Evolutionary conservation across 441 rosid species (phyloP).

Genomic region (Corymbia citriodora): DNA sequence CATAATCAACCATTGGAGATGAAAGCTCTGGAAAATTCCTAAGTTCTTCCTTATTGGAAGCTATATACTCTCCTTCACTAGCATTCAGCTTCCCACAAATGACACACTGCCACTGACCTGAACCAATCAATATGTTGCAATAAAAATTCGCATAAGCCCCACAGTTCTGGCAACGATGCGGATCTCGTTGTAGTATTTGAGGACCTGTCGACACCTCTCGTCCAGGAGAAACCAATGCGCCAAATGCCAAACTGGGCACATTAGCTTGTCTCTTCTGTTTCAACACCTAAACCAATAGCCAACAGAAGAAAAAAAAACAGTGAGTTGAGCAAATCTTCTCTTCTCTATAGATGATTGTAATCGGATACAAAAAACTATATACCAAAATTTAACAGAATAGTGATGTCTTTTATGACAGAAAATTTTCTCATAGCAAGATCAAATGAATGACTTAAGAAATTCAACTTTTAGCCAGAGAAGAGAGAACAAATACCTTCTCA

Average conservation of each 20-base stretch:
- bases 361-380: neutral
- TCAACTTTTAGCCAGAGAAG: conserved; percentile 1
- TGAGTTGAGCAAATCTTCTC: neutral
- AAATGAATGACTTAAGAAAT: neutral
- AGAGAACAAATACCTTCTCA: conserved; percentile 49
- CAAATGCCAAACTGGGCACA: conserved; percentile 87
- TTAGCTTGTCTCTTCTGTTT: conserved; percentile 89
- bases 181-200: conserved; percentile 72
- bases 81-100: conserved; percentile 67
- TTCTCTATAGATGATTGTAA: neutral
- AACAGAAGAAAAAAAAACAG: neutral
- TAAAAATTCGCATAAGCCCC: conserved; percentile 87
- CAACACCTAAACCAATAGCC: conserved; percentile 44
- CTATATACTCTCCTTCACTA: conserved; percentile 86
- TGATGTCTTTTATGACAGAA: neutral
- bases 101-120: conserved; percentile 97
- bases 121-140: conserved; percentile 75
- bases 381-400: neutral
- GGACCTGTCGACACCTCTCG: conserved; percentile 79
- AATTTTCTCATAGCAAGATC: neutral
- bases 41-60: conserved; percentile 71
- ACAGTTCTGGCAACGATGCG: conserved; percentile 86
- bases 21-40: conserved; percentile 66
- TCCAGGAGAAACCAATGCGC: conserved; percentile 90
- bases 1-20: conserved; percentile 76